A percentile compares a stretch with the other conserved stretches of the same genome.
Conservation (phyloP, 495 filamentous ascomycete genomes). For the Trypethelium eluteriae region DNA sequence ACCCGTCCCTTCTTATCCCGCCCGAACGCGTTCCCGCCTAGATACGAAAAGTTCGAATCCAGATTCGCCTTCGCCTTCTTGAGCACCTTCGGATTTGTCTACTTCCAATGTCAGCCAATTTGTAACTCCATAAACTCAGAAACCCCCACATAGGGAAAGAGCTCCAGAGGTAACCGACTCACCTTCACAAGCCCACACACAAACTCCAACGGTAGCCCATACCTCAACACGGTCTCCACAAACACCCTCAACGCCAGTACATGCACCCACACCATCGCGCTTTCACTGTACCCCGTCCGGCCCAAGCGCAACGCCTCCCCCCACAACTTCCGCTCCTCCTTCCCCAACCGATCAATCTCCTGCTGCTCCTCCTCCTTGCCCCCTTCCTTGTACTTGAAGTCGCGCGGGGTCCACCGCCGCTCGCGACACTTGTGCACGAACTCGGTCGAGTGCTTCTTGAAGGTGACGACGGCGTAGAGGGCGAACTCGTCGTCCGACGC, state of each 20-base stretch:
- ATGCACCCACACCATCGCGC: slow-evolving; percentile 91
- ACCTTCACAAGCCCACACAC: slow-evolving; percentile 78
- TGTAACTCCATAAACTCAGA: background rate
- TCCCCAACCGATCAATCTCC: slow-evolving; percentile 70
- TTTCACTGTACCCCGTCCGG: slow-evolving; percentile 83
- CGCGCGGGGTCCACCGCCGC: slow-evolving; percentile 85
- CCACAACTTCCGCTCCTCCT: slow-evolving; percentile 79
- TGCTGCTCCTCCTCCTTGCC: slow-evolving; percentile 78
- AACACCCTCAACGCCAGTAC: slow-evolving; percentile 86
- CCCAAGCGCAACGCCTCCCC: slow-evolving; percentile 82
- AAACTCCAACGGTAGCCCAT: slow-evolving; percentile 83
- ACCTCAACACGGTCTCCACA: slow-evolving; percentile 91
- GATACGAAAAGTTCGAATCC: slow-evolving; percentile 82
- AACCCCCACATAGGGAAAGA: background rate
- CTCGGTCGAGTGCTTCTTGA: slow-evolving; percentile 81
- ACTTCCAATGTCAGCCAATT: slow-evolving; percentile 13
- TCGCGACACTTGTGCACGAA: slow-evolving; percentile 86
- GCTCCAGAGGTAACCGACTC: slow-evolving; percentile 28
- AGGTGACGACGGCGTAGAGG: slow-evolving; percentile 79
- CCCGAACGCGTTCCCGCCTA: slow-evolving; percentile 90
- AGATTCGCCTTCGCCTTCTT: slow-evolving; percentile 74
- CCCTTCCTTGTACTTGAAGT: slow-evolving; percentile 86
- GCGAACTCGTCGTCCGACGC: slow-evolving; percentile 79
- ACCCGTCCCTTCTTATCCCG: slow-evolving; percentile 88
- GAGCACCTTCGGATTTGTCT: slow-evolving; percentile 74